Evolutionary conservation across 305 asterid species (phyloP).

Genomic region (Plantago coronopus): DNA sequence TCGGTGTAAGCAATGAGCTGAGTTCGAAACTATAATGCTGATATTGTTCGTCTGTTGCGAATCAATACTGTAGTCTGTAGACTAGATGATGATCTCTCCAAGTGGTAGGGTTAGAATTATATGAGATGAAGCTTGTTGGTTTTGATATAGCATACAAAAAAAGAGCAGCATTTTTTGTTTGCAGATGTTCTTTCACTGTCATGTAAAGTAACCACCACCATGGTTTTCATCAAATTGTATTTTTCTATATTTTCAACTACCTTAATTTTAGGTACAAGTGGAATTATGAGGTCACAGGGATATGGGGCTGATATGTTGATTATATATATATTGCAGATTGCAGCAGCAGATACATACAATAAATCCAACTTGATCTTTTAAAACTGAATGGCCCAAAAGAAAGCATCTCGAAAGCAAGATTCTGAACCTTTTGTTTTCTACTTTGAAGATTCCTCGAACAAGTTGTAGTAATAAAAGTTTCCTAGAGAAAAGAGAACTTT

Average conservation of each 20-base stretch:
- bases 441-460: conserved; percentile 4
- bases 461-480: background rate
- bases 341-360: too few relatives aligned
- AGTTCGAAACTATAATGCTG: background rate
- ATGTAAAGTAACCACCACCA: conserved; percentile 9
- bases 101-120: background rate
- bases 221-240: background rate
- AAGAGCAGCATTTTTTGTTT: conserved; percentile 10
- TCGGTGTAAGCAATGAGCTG: background rate
- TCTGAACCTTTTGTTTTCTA: background rate
- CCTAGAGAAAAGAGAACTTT: background rate
- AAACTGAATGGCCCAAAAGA: background rate
- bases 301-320: background rate
- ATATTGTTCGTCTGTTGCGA: background rate
- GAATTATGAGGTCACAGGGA: background rate
- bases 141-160: background rate
- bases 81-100: background rate
- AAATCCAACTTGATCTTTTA: background rate
- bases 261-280: background rate
- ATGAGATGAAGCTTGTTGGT: background rate
- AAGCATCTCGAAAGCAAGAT: background rate
- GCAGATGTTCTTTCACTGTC: conserved; percentile 6
- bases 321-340: too few relatives aligned
- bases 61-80: background rate
- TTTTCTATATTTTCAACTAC: background rate